A percentile compares a stretch with the other conserved stretches of the same genome.
Conservation (phyloP, 305 asterid species). For the Andrographis paniculata region DNA sequence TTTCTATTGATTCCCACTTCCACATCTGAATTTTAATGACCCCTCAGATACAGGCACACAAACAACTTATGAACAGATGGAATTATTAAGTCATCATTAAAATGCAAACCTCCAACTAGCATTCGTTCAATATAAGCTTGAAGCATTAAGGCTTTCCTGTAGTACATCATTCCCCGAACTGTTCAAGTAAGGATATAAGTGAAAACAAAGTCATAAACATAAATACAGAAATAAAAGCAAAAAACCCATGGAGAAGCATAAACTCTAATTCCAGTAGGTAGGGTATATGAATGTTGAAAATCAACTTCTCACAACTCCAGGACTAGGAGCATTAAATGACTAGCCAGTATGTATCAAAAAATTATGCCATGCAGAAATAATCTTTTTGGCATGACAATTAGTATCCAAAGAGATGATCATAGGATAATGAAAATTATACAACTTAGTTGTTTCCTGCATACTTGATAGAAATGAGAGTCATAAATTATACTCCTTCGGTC, state of each 20-base stretch:
- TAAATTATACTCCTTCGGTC: no score
- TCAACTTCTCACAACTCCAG: no score
- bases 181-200: conserved; percentile 23
- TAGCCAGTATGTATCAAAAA: no score
- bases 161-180: conserved; percentile 99
- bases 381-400: no score
- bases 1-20: conserved; percentile 53
- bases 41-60: conserved; percentile 15
- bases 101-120: conserved; percentile 59
- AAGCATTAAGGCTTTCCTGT: conserved; percentile 93
- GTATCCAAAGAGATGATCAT: no score
- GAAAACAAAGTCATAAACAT: conserved; percentile 15
- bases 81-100: conserved; percentile 6
- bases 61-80: conserved; percentile 14
- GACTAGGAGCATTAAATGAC: no score
- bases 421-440: no score
- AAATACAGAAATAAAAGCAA: neutral
- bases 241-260: no score
- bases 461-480: no score
- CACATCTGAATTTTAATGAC: conserved; percentile 36
- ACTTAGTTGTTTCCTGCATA: no score
- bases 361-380: no score
- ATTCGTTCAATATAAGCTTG: conserved; percentile 76
- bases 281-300: neutral
- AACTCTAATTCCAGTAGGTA: no score